These are phyloP conservation scores for Trichosporon sp. DNA, from an alignment of 1,284 basidiomycete species.

Conservation along the genomic window DNA sequence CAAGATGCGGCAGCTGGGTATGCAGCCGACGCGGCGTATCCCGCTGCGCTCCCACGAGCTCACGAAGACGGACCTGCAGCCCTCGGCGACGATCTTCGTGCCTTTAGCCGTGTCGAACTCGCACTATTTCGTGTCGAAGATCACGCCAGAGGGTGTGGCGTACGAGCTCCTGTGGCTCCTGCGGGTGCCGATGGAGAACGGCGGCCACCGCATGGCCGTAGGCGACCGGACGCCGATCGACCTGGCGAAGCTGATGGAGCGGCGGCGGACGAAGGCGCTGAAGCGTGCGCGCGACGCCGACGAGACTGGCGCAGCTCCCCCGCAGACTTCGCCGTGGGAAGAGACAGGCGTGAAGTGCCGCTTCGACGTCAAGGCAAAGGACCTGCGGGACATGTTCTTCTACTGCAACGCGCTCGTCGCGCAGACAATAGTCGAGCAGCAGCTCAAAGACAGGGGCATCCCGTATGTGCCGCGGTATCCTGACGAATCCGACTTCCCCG, in stretches of 20 bases:
- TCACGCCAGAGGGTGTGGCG: constrained; percentile 25
- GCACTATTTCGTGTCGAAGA: constrained; percentile 39
- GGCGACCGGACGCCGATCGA: constrained; percentile 32
- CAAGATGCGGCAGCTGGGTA: constrained; percentile 38
- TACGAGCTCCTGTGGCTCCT: constrained; percentile 39
- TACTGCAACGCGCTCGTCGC: constrained; percentile 67
- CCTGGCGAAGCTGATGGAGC: constrained; percentile 21
- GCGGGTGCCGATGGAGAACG: constrained; percentile 32
- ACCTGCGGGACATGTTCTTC: constrained; percentile 38
- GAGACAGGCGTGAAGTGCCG: constrained; percentile 10
- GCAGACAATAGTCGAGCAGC: constrained; percentile 77
- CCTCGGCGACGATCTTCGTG: constrained; percentile 36
- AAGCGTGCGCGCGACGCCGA: constrained; percentile 12
- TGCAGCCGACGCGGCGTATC: constrained; percentile 32
- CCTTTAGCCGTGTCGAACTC: constrained; percentile 31
- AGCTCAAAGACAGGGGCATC: constrained; percentile 74
- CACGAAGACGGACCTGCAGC: constrained; percentile 36
- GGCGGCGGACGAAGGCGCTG: constrained; percentile 16
- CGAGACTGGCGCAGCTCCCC: background rate
- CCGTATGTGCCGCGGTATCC: constrained; percentile 70
- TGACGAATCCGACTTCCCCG: constrained; percentile 16
- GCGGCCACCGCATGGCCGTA: constrained; percentile 31
- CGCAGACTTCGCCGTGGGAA: background rate
- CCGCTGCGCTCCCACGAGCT: constrained; percentile 37
- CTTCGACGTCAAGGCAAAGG: constrained; percentile 34